Evolutionary conservation across 192 early-diverging fungal species (phyloP).

Genomic region (Linnemannia elongata): DNA sequence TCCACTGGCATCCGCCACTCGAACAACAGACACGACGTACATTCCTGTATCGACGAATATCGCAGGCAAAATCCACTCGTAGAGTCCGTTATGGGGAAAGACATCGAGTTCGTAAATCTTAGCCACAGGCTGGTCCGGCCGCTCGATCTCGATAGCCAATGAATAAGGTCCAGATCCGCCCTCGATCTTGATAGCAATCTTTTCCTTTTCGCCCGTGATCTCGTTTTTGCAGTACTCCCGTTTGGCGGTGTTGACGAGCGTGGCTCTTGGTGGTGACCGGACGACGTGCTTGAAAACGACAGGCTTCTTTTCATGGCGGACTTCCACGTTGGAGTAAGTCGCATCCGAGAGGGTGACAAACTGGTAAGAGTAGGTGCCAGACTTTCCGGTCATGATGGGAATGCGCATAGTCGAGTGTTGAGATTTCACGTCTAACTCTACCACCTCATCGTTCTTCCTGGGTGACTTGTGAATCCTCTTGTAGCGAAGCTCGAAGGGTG

Average conservation of each 20-base stretch:
- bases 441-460: slow-evolving; percentile 18
- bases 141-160: slow-evolving; percentile 37
- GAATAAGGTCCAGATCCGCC: slow-evolving; percentile 39
- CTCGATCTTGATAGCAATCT: slow-evolving; percentile 40
- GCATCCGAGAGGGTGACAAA: slow-evolving; percentile 41
- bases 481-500: slow-evolving; percentile 33
- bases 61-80: slow-evolving; percentile 41
- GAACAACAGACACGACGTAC: slow-evolving; percentile 33
- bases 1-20: slow-evolving; percentile 39
- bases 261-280: slow-evolving; percentile 31
- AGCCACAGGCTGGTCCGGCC: slow-evolving; percentile 31
- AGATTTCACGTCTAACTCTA: background rate
- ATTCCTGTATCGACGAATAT: slow-evolving; percentile 40
- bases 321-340: slow-evolving; percentile 30
- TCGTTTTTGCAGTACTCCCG: slow-evolving; percentile 46
- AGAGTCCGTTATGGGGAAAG: slow-evolving; percentile 35
- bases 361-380: slow-evolving; percentile 26
- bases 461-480: slow-evolving; percentile 19
- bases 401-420: slow-evolving; percentile 49
- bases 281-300: slow-evolving; percentile 41
- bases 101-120: slow-evolving; percentile 44
- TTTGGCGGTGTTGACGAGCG: slow-evolving; percentile 31
- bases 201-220: slow-evolving; percentile 36
- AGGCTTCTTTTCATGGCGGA: slow-evolving; percentile 22
- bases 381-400: slow-evolving; percentile 32